Evolutionary conservation across 2,329 filamentous ascomycete genomes (phyloP).

Genomic region (Fusarium circinatum): DNA sequence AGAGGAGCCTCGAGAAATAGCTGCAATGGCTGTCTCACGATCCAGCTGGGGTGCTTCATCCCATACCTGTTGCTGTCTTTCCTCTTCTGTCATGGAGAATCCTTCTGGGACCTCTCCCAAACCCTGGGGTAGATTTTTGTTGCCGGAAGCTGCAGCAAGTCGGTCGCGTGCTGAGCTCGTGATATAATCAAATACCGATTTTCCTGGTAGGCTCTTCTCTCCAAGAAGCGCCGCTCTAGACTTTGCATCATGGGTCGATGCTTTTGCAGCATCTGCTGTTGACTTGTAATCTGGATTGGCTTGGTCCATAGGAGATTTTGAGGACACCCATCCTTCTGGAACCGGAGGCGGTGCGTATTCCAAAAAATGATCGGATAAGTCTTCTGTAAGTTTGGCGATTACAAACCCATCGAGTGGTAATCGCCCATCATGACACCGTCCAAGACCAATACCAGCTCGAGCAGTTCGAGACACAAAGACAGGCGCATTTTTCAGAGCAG

Average conservation of each 20-base stretch:
- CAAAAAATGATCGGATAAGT: slow-evolving; percentile 45
- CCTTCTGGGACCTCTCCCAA: slow-evolving; percentile 77
- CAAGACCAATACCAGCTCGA: slow-evolving; percentile 44
- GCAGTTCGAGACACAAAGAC: slow-evolving; percentile 75
- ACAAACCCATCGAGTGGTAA: slow-evolving; percentile 84
- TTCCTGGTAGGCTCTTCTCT: slow-evolving; percentile 80
- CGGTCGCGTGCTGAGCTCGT: slow-evolving; percentile 80
- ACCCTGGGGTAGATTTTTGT: slow-evolving; percentile 78
- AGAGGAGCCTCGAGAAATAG: slow-evolving; percentile 71
- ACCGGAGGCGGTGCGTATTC: slow-evolving; percentile 73
- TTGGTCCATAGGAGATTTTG: slow-evolving; percentile 52
- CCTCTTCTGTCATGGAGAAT: slow-evolving; percentile 70
- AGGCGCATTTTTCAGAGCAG: slow-evolving; percentile 72
- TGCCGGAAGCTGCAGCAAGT: slow-evolving; percentile 80
- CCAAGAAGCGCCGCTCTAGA: slow-evolving; percentile 83
- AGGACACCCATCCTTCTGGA: slow-evolving; percentile 78
- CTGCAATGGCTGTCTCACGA: slow-evolving; percentile 73
- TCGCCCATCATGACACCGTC: slow-evolving; percentile 85
- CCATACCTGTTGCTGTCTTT: slow-evolving; percentile 68
- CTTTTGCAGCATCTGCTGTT: slow-evolving; percentile 79
- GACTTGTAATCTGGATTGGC: slow-evolving; percentile 63
- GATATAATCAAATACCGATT: slow-evolving; percentile 96
- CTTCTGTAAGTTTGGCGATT: slow-evolving; percentile 66
- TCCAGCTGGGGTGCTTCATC: slow-evolving; percentile 72
- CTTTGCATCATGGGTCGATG: slow-evolving; percentile 78